phyloP scores from a whole-genome alignment of 805 yeast species.

The Limtongia smithiae region DNA sequence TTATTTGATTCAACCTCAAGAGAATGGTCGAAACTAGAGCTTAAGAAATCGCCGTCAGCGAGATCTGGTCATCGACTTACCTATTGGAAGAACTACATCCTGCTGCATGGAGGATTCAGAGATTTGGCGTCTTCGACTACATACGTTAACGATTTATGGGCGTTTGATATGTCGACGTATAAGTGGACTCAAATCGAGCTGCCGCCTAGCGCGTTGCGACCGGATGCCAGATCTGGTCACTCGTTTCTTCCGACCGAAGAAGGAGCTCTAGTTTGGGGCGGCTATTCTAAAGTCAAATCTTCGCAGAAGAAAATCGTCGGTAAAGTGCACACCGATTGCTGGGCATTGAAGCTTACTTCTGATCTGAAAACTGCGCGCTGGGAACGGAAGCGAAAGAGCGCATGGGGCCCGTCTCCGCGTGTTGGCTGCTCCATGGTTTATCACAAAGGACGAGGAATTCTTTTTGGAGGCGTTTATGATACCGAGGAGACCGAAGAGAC shows the following conservation, averaged over 20 bases:
- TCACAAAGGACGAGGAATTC: slow-evolving; percentile 86
- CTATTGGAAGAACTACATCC: slow-evolving; percentile 84
- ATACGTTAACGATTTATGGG: slow-evolving; percentile 83
- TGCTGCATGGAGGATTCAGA: slow-evolving; percentile 88
- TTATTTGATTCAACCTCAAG: slow-evolving; percentile 74
- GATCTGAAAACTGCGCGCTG: slow-evolving; percentile 75
- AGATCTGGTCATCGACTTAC: slow-evolving; percentile 91
- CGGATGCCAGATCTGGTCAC: slow-evolving; percentile 94
- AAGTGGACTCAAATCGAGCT: slow-evolving; percentile 90
- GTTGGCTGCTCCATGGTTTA: slow-evolving; percentile 90
- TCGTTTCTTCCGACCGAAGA: slow-evolving; percentile 72
- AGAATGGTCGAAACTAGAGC: slow-evolving; percentile 87
- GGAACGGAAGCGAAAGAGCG: slow-evolving; percentile 87
- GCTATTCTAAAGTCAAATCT: slow-evolving; percentile 89
- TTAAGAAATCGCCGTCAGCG: slow-evolving; percentile 65
- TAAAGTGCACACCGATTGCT: slow-evolving; percentile 77
- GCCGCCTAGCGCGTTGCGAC: slow-evolving; percentile 73
- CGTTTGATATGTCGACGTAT: slow-evolving; percentile 81
- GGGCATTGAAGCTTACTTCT: slow-evolving; percentile 82
- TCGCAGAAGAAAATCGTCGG: slow-evolving; percentile 83
- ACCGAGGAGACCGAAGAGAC: slow-evolving; percentile 93
- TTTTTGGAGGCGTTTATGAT: slow-evolving; percentile 95
- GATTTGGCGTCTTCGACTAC: slow-evolving; percentile 83
- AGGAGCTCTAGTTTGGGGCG: slow-evolving; percentile 87
- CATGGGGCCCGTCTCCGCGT: slow-evolving; percentile 85